Evolutionary conservation across 1,284 basidiomycete genomes (phyloP), one percentile per base, ranked within the genome.

Genomic region (Sporisorium sorghi): DNA sequence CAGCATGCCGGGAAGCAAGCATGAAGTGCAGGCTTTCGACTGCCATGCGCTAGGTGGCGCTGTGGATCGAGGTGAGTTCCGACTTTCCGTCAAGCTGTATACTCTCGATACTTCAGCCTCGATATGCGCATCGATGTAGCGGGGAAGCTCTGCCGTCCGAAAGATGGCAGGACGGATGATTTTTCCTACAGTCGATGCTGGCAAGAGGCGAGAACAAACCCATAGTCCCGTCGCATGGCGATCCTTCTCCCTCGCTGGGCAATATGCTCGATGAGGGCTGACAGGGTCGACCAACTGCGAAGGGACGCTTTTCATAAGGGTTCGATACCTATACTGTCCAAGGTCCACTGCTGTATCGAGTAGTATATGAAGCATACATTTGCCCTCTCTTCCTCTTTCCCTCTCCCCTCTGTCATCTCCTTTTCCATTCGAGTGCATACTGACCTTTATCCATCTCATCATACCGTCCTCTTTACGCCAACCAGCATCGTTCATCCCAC

Each of bases 1-100:
- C 23, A 70, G 68, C 24, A 81, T 82, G 79, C 82, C 82, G 2
- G 79, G 78, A 0, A 76, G 79, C 26, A 80, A 81, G 52, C 80
- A 83, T 67, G 82, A 83, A 35, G 76, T 83, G n/a, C 76, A 80
- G 39, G 70, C 74, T 0, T 80, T 83, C 30, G 81, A 83, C 55
- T 80, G 73, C 50, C 82, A 83, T 58, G 76, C 82, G 6, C 56
- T 83, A 1, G 78, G 80, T 12, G 73, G 80, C 5, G 64, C 66
- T 40, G 63, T 72, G 10, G 73, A 78, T 51, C 66, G 70, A 64
- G 62, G 76, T 78, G 50, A 62, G 64, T 73, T 7, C 2, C 35
- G 35, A n/a, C n/a, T n/a, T 37, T 37, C 35, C 15, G 35, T 17
- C 35, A 3, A 48, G 11, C n/a, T 24, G 3, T 8, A 35, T 42